Conservation (phyloP, 148 eudicot species). For the Nyssa sinensis region DNA sequence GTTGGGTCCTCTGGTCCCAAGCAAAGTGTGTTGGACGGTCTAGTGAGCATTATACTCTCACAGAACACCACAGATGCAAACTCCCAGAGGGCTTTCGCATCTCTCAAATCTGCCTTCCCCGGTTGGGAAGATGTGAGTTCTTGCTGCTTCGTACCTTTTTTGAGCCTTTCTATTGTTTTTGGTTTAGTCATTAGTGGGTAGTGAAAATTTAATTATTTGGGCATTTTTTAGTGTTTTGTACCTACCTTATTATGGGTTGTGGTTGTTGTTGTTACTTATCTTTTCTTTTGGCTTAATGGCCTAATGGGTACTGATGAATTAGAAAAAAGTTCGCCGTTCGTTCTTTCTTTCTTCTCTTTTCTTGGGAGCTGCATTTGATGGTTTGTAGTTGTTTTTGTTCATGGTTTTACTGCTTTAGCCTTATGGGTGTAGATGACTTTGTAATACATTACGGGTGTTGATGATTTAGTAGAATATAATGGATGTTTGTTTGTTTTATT, state of each 20-base stretch:
- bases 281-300: no score
- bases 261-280: neutral
- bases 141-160: neutral
- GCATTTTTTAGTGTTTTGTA: neutral
- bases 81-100: constrained; percentile 71
- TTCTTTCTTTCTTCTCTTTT: neutral
- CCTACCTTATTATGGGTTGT: neutral
- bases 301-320: neutral
- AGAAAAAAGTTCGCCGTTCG: neutral
- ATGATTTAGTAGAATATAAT: no score
- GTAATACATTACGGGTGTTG: neutral
- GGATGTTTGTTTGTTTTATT: no score
- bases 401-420: no score
- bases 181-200: neutral
- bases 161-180: constrained; percentile 1
- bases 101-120: constrained; percentile 71
- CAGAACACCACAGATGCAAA: constrained; percentile 84
- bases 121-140: constrained; percentile 65
- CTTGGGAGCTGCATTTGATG: neutral
- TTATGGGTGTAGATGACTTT: no score
- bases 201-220: neutral
- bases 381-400: neutral
- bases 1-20: constrained; percentile 10
- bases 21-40: constrained; percentile 79
- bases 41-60: constrained; percentile 60